Percentiles rank a stretch among this genome's conserved stretches.
Conservation (phyloP, 768 basidiomycete species). For the Lactarius sp. region DNA sequence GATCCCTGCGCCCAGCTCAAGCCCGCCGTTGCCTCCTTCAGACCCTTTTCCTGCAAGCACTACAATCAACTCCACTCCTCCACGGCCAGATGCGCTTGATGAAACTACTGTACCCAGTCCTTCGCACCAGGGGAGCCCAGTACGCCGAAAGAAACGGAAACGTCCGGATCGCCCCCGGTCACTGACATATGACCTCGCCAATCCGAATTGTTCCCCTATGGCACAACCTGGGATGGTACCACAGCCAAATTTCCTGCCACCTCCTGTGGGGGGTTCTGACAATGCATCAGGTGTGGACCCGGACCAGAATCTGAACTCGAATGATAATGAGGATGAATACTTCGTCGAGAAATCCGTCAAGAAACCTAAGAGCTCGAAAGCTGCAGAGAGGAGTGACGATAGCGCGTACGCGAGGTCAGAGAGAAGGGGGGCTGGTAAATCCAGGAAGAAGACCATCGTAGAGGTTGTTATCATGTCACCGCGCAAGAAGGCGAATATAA, state of each 20-base stretch:
- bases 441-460: conserved; percentile 20
- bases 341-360: conserved; percentile 21
- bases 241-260: conserved; percentile 12
- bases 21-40: conserved; percentile 29
- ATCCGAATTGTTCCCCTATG: background rate
- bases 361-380: conserved; percentile 10
- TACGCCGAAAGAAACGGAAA: conserved; percentile 26
- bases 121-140: conserved; percentile 1
- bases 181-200: background rate
- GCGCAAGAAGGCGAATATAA: conserved; percentile 25
- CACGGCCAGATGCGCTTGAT: conserved; percentile 10
- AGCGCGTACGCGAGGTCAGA: background rate
- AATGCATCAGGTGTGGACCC: background rate
- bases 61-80: conserved; percentile 7
- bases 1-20: conserved; percentile 28
- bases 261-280: background rate
- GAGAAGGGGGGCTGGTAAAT: conserved; percentile 14
- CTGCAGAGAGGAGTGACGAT: conserved; percentile 19
- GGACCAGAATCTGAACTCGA: conserved; percentile 8
- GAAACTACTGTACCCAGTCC: conserved; percentile 11
- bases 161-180: background rate
- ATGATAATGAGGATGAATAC: conserved; percentile 20
- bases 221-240: background rate
- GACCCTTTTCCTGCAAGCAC: conserved; percentile 27
- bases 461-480: conserved; percentile 29